Evolutionary conservation across 108 stramenopile genomes (phyloP).

Genomic region (Cyclotella choctawhatcheeana): DNA sequence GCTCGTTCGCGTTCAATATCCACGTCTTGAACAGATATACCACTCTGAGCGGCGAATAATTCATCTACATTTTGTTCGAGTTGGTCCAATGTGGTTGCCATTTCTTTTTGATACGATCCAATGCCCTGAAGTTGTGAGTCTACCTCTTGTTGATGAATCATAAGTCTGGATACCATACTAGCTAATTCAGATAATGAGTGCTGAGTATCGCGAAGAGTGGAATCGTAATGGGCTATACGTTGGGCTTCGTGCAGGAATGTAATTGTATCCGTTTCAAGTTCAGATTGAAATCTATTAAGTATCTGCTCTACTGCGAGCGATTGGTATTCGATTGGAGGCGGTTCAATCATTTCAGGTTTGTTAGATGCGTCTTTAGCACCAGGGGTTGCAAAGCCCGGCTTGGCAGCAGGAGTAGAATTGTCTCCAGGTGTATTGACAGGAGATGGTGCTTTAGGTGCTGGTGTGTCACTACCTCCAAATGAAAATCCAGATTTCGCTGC

Average conservation of each 20-base stretch:
- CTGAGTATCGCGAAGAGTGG: constrained; percentile 74
- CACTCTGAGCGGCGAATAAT: constrained; percentile 66
- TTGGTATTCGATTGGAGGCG: constrained; percentile 77
- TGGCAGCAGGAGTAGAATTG: neutral
- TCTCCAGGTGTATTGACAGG: constrained; percentile 34
- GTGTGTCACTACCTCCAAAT: constrained; percentile 49
- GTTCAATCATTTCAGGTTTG: constrained; percentile 50
- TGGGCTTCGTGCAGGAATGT: constrained; percentile 74
- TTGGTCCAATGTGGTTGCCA: constrained; percentile 59
- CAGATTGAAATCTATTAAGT: constrained; percentile 75
- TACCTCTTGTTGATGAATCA: constrained; percentile 72
- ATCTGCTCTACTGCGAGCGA: constrained; percentile 86
- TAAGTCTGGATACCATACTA: constrained; percentile 56
- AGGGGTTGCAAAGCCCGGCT: constrained; percentile 12
- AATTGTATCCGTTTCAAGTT: constrained; percentile 76
- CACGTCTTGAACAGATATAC: constrained; percentile 67
- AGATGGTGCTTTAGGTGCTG: constrained; percentile 28
- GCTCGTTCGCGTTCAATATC: constrained; percentile 76
- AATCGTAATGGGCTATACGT: constrained; percentile 81
- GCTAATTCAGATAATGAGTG: constrained; percentile 63
- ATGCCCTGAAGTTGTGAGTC: constrained; percentile 63
- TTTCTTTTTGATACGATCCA: constrained; percentile 68
- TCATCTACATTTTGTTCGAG: constrained; percentile 76
- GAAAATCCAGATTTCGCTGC: constrained; percentile 32
- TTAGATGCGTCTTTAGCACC: constrained; percentile 7